phyloP scores from a whole-genome alignment of 805 yeast species.

The Saccharomycopsis guyanensis region DNA sequence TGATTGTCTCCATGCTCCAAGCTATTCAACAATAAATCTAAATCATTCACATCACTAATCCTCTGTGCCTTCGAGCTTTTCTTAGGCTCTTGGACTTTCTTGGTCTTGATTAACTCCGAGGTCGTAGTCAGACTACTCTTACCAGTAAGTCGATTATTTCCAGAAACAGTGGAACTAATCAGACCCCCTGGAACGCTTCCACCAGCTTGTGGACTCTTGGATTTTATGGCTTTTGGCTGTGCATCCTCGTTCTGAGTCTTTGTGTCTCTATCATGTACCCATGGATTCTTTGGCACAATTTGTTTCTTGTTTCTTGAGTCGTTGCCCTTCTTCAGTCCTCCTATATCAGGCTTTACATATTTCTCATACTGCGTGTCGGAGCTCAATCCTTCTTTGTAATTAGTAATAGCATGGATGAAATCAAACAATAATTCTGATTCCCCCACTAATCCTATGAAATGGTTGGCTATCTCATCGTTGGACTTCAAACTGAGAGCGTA shows the following conservation, averaged over 20 bases:
- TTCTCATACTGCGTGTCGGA: background rate
- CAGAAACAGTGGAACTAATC: background rate
- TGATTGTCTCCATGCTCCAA: constrained; percentile 34
- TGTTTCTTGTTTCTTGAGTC: background rate
- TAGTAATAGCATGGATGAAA: constrained; percentile 32
- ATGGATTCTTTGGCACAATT: constrained; percentile 16
- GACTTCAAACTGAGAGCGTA: constrained; percentile 41
- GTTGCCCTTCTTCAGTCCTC: constrained; percentile 1
- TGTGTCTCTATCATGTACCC: too few relatives aligned
- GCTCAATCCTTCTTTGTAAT: background rate
- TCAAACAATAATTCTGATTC: constrained; percentile 45
- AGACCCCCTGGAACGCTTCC: background rate
- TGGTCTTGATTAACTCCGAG: constrained; percentile 17
- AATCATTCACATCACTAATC: constrained; percentile 51
- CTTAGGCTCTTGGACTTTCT: constrained; percentile 29
- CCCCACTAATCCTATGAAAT: constrained; percentile 50
- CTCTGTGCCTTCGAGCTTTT: constrained; percentile 35
- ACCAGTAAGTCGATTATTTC: constrained; percentile 8
- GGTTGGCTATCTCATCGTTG: constrained; percentile 41
- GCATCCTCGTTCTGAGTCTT: background rate
- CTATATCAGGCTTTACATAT: background rate
- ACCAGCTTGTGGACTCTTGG: background rate
- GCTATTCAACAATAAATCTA: constrained; percentile 53
- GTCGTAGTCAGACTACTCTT: background rate
- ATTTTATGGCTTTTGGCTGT: background rate